phyloP scores from a whole-genome alignment of 805 yeast genomes.

The Metschnikowia cerradonensis region DNA sequence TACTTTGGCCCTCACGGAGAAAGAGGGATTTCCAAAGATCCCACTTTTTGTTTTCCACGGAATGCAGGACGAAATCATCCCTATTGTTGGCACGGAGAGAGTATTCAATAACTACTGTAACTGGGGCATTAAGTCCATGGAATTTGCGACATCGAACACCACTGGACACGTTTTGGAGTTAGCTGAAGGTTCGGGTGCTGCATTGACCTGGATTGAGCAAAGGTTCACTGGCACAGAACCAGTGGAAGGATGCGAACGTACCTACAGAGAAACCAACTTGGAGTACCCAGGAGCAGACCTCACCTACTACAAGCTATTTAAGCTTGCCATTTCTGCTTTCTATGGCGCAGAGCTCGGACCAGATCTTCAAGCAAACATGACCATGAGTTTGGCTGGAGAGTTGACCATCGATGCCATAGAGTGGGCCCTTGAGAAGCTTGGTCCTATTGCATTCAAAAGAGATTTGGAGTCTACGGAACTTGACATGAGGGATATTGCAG shows the following conservation, averaged over 20 bases:
- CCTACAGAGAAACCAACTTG: conserved; percentile 7
- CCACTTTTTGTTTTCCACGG: conserved; percentile 28
- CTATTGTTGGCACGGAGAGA: conserved; percentile 15
- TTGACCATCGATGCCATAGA: not conserved
- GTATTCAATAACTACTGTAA: conserved; percentile 28
- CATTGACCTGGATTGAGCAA: conserved; percentile 13
- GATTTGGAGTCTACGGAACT: not conserved
- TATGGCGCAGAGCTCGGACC: conserved; percentile 10
- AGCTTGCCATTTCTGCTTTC: conserved; percentile 1
- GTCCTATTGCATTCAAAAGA: conserved; percentile 8
- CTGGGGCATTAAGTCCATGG: conserved; percentile 26
- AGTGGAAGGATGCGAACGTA: conserved; percentile 11
- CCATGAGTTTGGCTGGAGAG: not conserved
- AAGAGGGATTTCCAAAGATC: conserved; percentile 18
- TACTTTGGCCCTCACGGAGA: conserved; percentile 5
- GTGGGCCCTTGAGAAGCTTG: conserved; percentile 5
- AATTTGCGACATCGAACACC: conserved; percentile 23
- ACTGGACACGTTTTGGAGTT: conserved; percentile 27
- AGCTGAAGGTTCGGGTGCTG: conserved; percentile 14
- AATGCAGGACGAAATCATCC: conserved; percentile 22
- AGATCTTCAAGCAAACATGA: not conserved
- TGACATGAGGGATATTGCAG: not conserved
- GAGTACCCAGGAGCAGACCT: conserved; percentile 9
- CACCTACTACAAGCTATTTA: conserved; percentile 4
- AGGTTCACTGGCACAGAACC: conserved; percentile 11